phyloP scores from a whole-genome alignment of 257 asterid species.

The Oldenlandia corymbosa region DNA sequence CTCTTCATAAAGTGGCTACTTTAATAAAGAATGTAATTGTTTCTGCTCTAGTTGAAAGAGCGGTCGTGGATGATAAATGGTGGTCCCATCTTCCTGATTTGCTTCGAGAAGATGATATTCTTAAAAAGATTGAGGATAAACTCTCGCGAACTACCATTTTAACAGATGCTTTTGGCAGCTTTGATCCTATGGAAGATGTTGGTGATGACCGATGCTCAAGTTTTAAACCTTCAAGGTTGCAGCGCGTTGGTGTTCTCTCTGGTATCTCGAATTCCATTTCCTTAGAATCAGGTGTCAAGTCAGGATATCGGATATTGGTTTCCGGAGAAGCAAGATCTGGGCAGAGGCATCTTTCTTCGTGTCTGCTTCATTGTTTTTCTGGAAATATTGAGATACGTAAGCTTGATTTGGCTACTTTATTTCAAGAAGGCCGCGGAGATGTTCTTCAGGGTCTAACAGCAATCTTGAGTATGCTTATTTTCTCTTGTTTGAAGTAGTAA shows the following conservation, averaged over 20 bases:
- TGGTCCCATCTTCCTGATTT: constrained; percentile 60
- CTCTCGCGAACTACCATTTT: constrained; percentile 43
- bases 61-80: constrained; percentile 54
- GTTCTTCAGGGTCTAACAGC: constrained; percentile 75
- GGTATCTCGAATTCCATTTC: constrained; percentile 34
- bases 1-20: constrained; percentile 57
- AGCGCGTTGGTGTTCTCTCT: constrained; percentile 42
- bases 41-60: constrained; percentile 50
- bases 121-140: constrained; percentile 54
- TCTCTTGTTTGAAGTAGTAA: background rate
- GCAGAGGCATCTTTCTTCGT: constrained; percentile 88
- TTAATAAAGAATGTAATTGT: constrained; percentile 51
- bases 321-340: constrained; percentile 86
- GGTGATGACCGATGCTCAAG: constrained; percentile 33
- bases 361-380: constrained; percentile 85
- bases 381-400: constrained; percentile 78
- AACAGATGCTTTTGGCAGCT: constrained; percentile 33
- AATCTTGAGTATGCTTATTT: constrained; percentile 62
- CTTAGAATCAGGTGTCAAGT: constrained; percentile 33
- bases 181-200: constrained; percentile 32
- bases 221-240: constrained; percentile 45
- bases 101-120: constrained; percentile 58
- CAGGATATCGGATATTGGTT: constrained; percentile 78
- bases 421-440: constrained; percentile 96
- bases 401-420: constrained; percentile 83